phyloP scores from a whole-genome alignment of 257 asterid genomes.

The Jacaranda mimosifolia region DNA sequence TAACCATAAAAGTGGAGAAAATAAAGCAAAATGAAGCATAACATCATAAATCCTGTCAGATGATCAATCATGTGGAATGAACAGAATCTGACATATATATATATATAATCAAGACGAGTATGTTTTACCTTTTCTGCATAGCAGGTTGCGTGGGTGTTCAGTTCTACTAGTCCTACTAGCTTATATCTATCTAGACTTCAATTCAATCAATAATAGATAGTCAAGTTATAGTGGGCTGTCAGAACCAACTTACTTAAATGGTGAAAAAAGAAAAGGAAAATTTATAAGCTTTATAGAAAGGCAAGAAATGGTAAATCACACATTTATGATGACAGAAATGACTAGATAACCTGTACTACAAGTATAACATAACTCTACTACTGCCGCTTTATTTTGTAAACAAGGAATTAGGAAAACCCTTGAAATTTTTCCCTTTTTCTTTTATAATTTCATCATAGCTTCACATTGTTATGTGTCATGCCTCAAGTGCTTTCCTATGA shows the following conservation, averaged over 20 bases:
- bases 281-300: slow-evolving; percentile 6
- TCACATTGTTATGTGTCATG: neutral
- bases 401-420: neutral
- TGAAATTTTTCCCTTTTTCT: neutral
- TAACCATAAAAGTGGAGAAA: neutral
- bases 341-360: too few relatives aligned
- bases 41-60: slow-evolving; percentile 16
- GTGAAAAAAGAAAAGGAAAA: neutral
- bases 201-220: slow-evolving; percentile 9
- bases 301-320: neutral
- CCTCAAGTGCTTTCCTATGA: neutral
- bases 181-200: neutral
- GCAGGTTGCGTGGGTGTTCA: neutral
- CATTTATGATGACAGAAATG: neutral
- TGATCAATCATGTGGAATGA: neutral
- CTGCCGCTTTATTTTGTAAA: neutral
- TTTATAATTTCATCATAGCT: neutral
- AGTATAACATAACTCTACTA: too few relatives aligned
- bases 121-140: neutral
- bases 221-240: neutral
- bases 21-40: neutral
- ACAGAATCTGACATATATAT: neutral
- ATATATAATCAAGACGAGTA: neutral
- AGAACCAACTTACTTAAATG: neutral
- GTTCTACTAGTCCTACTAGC: slow-evolving; percentile 1